Evolutionary conservation across 345 rosid species (phyloP).

Genomic region (Gynandropsis gynandra): DNA sequence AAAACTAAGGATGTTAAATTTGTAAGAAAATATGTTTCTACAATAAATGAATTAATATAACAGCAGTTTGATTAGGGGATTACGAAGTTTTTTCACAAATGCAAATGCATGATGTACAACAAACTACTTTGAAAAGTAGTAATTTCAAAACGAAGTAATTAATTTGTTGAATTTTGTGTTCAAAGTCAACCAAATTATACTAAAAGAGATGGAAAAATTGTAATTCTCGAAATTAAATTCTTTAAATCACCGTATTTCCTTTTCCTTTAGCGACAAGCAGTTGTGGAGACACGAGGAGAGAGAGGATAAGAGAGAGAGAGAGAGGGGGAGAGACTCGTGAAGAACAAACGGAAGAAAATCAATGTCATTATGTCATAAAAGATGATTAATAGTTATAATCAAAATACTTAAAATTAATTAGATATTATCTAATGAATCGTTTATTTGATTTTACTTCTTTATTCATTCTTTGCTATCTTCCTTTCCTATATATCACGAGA

Average conservation of each 20-base stretch:
- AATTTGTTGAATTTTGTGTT: not conserved
- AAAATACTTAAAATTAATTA: conserved; percentile 2
- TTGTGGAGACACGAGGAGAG: conserved; percentile 28
- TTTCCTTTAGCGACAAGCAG: conserved; percentile 20
- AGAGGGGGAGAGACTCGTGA: conserved; percentile 27
- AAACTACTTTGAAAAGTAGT: too few species aligned
- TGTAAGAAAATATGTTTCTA: too few species aligned
- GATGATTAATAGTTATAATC: conserved; percentile 10
- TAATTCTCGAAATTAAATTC: too few species aligned
- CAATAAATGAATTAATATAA: too few species aligned
- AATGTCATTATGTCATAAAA: conserved; percentile 20
- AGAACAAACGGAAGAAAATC: conserved; percentile 22
- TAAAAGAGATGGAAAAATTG: not conserved
- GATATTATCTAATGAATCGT: not conserved
- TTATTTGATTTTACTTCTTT: conserved; percentile 12
- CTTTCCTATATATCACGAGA: conserved; percentile 68
- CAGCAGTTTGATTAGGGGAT: too few species aligned
- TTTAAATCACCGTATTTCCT: conserved; percentile 19
- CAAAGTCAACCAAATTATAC: conserved; percentile 22
- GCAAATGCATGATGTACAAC: too few species aligned
- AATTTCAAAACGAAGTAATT: too few species aligned
- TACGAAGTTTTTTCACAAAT: too few species aligned
- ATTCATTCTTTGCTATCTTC: conserved; percentile 52
- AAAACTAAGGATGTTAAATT: too few species aligned
- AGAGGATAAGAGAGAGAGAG: too few species aligned